These are phyloP conservation scores for Aspergillus pseudonomiae DNA, from an alignment of 2,329 filamentous ascomycete species.

Conservation along the genomic window DNA sequence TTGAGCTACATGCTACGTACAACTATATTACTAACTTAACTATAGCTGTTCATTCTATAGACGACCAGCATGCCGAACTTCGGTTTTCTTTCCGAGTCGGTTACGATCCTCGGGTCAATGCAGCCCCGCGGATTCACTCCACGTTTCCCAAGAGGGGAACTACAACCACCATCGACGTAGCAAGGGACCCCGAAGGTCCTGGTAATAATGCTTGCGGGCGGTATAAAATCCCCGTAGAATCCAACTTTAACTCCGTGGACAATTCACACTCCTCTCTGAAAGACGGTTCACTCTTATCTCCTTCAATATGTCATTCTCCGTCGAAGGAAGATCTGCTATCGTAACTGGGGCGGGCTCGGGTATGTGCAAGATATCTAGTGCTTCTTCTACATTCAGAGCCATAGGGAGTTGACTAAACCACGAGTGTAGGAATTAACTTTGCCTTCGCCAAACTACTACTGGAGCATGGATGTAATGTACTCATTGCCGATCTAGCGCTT, in stretches of 20 bases:
- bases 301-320: constrained; percentile 40
- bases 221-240: constrained; percentile 4
- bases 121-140: constrained; percentile 20
- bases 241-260: background rate
- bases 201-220: background rate
- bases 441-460: constrained; percentile 48
- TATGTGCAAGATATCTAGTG: constrained; percentile 25
- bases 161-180: constrained; percentile 8
- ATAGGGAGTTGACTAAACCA: background rate
- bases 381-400: background rate
- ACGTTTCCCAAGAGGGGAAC: constrained; percentile 5
- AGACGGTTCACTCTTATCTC: background rate
- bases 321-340: constrained; percentile 54
- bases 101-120: constrained; percentile 13
- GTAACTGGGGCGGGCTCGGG: constrained; percentile 60
- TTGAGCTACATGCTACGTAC: background rate
- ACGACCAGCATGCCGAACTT: background rate
- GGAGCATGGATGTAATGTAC: constrained; percentile 50
- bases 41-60: background rate
- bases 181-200: constrained; percentile 3
- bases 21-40: background rate
- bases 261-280: constrained; percentile 1
- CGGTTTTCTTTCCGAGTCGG: constrained; percentile 16
- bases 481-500: constrained; percentile 49
- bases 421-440: constrained; percentile 48